These are phyloP conservation scores for Globisporangium emineosum DNA, from an alignment of 352 stramenopile genomes.

Conservation along the genomic window DNA sequence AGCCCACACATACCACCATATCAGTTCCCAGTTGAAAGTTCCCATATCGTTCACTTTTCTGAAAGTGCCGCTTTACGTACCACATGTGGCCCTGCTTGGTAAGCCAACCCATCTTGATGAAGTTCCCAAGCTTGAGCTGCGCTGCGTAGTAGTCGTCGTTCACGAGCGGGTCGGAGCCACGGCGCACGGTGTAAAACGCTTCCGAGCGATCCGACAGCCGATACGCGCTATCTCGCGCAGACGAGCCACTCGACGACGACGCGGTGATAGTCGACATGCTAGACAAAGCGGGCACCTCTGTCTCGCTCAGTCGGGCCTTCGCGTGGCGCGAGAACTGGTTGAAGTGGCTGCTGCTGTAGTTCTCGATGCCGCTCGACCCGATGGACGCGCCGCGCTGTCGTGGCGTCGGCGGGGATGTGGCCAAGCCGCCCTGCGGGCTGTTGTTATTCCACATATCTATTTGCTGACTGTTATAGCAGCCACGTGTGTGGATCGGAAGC, in stretches of 20 bases:
- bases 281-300: conserved; percentile 1
- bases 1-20: background rate
- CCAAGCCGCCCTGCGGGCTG: background rate
- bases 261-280: background rate
- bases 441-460: conserved; percentile 2
- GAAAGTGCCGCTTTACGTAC: conserved; percentile 20
- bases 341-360: conserved; percentile 9
- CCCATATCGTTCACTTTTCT: background rate
- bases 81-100: conserved; percentile 83
- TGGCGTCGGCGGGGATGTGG: conserved; percentile 10
- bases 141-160: conserved; percentile 70
- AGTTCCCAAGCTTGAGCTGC: conserved; percentile 66
- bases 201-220: conserved; percentile 13
- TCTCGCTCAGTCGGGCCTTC: conserved; percentile 14
- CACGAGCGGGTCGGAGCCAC: conserved; percentile 57
- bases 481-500: no score
- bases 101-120: conserved; percentile 82
- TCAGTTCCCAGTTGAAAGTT: background rate
- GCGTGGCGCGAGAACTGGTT: conserved; percentile 17
- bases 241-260: conserved; percentile 1
- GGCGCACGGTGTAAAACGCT: conserved; percentile 36
- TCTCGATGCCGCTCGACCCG: conserved; percentile 17
- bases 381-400: conserved; percentile 16
- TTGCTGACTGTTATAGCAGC: no score
- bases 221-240: background rate